Conservation (phyloP, 257 asterid species). For the Leonotis leonurus region DNA sequence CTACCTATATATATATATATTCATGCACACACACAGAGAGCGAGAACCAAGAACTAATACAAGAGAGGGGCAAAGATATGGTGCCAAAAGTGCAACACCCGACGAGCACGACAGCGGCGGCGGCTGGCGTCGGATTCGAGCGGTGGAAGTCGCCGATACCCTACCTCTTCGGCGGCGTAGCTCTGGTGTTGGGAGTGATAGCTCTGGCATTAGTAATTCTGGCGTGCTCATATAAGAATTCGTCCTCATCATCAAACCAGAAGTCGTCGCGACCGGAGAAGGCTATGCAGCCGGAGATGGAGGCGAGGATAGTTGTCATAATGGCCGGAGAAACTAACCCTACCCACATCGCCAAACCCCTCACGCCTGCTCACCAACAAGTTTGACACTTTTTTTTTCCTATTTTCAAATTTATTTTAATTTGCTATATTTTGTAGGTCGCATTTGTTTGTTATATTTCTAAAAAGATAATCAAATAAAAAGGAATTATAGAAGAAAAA, state of each 20-base stretch:
- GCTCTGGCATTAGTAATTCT: slow-evolving; percentile 31
- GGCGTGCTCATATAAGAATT: slow-evolving; percentile 32
- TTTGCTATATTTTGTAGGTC: too few species aligned
- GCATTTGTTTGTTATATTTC: too few species aligned
- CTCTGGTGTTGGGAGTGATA: slow-evolving; percentile 13
- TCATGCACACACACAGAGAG: too few species aligned
- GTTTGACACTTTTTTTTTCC: too few species aligned
- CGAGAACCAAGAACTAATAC: too few species aligned
- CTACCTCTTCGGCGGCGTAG: slow-evolving; percentile 28
- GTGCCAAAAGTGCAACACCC: slow-evolving; percentile 28
- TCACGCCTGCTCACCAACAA: too few species aligned
- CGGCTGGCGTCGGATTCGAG: slow-evolving; percentile 38
- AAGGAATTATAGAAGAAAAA: too few species aligned
- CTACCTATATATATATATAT: too few species aligned
- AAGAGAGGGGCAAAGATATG: slow-evolving; percentile 5
- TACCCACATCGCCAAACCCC: slow-evolving; percentile 36
- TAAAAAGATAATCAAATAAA: too few species aligned
- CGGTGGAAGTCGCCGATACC: slow-evolving; percentile 34
- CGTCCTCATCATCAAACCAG: background rate
- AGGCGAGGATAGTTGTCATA: slow-evolving; percentile 41
- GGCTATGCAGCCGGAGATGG: slow-evolving; percentile 16
- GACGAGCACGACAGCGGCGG: slow-evolving; percentile 19
- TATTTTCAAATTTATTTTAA: too few species aligned
- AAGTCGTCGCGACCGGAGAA: slow-evolving; percentile 16
- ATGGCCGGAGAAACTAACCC: slow-evolving; percentile 58